Evolutionary conservation across 148 eudicot species (phyloP), one percentile per base, ranked within the genome.

Genomic region (Fallopia convolvulus): DNA sequence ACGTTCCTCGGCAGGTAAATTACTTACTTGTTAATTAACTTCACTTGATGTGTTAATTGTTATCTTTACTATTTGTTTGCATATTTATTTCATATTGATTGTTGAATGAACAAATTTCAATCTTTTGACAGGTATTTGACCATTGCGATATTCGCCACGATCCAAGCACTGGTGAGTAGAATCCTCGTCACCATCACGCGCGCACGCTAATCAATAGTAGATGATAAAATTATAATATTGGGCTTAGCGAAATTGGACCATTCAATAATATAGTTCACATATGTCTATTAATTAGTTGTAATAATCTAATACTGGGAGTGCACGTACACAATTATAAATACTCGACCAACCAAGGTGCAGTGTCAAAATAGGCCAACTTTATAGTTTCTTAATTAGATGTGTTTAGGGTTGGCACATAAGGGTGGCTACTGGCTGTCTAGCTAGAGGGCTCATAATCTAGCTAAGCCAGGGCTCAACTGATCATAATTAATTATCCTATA

Each of bases 1-100:
- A 90, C 97, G 41, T 95, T 79, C 65, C 85, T 95, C 44, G 99
- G 99, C 82, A 80, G 99, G 97, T 94, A 20, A 1, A 48, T 49
- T 30, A 18, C 14, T 53, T 8, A 20, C n/a, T n/a, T 3, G n/a
- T 74, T 8, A 36, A 5, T 74, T 30, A 61, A n/a, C n/a, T n/a
- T 20, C 8, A 14, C 47, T 44, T 44, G 10, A 44, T 13, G 10
- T 55, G n/a, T n/a, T n/a, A n/a, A n/a, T 6, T 55, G 0, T 42
- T 1, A 17, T 21, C 20, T 72, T 44, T 15, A 41, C n/a, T 13
- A 17, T 13, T 32, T 49, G 9, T 74, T 74, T 53, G 5, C 68
- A 66, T 36, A 36, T 30, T 30, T 3, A 65, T 26, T 32, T 13
- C 17, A 11, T 61, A 23, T 0, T 26, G 2, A 26, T 61, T 26